A percentile compares a stretch with the other conserved stretches of the same genome.
Conservation (phyloP, 805 yeast genomes). For the Wickerhamiella brachini region DNA sequence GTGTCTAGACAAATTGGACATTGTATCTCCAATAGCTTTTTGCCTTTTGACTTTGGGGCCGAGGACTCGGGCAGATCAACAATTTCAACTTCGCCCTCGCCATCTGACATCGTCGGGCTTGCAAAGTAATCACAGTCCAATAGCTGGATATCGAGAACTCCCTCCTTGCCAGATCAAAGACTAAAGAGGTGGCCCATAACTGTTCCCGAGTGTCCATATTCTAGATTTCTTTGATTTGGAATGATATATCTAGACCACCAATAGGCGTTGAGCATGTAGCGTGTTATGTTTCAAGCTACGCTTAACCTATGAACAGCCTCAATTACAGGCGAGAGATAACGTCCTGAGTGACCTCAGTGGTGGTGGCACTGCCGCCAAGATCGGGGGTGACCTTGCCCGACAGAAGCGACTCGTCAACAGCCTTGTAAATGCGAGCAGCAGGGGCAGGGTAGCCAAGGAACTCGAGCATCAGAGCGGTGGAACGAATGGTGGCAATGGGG, state of each 20-base stretch:
- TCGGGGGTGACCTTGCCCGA: slow-evolving; percentile 85
- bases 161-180: too few species aligned
- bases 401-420: slow-evolving; percentile 83
- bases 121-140: too few species aligned
- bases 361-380: slow-evolving; percentile 79
- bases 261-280: too few species aligned
- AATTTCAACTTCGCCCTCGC: slow-evolving; percentile 7
- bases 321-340: slow-evolving; percentile 38
- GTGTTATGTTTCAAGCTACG: too few species aligned
- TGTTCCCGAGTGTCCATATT: too few species aligned
- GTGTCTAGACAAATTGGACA: slow-evolving; percentile 27
- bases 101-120: neutral
- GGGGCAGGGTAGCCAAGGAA: slow-evolving; percentile 84
- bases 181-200: too few species aligned
- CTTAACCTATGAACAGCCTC: too few species aligned
- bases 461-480: slow-evolving; percentile 94
- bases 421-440: slow-evolving; percentile 83
- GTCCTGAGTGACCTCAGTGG: slow-evolving; percentile 79
- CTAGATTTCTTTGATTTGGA: too few species aligned
- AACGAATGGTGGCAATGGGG: slow-evolving; percentile 96
- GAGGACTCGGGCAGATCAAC: slow-evolving; percentile 7
- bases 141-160: too few species aligned
- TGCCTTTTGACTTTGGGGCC: slow-evolving; percentile 1
- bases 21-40: slow-evolving; percentile 9
- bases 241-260: too few species aligned